A percentile compares a stretch with the other conserved stretches of the same genome.
Evolutionary conservation across 106 monocot species (phyloP).

Genomic region (Xerophyta viscosa): DNA sequence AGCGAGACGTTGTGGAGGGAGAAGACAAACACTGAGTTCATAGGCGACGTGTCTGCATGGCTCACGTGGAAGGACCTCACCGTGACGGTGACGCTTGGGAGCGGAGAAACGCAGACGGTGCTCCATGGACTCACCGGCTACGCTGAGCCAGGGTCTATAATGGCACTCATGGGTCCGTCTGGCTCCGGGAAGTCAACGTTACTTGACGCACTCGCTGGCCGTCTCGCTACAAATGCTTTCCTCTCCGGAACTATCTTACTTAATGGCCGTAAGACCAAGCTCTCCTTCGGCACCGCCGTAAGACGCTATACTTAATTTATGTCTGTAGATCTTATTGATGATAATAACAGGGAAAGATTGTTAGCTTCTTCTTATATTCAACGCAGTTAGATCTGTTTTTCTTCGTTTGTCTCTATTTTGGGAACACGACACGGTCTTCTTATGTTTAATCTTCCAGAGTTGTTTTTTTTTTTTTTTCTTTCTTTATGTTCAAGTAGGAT

Average conservation of each 20-base stretch:
- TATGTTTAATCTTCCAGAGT: too few species aligned
- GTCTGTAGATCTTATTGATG: too few species aligned
- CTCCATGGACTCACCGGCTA: conserved; percentile 58
- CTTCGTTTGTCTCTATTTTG: too few species aligned
- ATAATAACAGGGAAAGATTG: too few species aligned
- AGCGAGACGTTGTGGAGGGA: conserved; percentile 80
- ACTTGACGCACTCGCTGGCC: conserved; percentile 55
- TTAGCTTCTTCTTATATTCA: too few species aligned
- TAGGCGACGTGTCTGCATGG: conserved; percentile 54
- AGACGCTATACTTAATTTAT: too few species aligned
- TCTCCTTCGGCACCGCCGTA: conserved; percentile 72
- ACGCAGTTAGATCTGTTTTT: too few species aligned
- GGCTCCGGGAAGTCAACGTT: conserved; percentile 74
- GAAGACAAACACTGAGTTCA: conserved; percentile 30
- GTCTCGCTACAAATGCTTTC: conserved; percentile 63
- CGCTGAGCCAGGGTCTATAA: conserved; percentile 61
- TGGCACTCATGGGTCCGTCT: conserved; percentile 74
- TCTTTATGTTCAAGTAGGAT: too few species aligned
- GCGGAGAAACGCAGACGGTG: conserved; percentile 41
- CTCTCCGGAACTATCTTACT: conserved; percentile 48
- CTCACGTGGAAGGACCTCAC: conserved; percentile 70
- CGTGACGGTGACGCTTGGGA: conserved; percentile 42
- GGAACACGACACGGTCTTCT: too few species aligned
- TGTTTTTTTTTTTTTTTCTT: too few species aligned
- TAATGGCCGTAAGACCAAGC: conserved; percentile 64